phyloP scores from a whole-genome alignment of 177 flowering plant species.

The Telopea speciosissima region DNA sequence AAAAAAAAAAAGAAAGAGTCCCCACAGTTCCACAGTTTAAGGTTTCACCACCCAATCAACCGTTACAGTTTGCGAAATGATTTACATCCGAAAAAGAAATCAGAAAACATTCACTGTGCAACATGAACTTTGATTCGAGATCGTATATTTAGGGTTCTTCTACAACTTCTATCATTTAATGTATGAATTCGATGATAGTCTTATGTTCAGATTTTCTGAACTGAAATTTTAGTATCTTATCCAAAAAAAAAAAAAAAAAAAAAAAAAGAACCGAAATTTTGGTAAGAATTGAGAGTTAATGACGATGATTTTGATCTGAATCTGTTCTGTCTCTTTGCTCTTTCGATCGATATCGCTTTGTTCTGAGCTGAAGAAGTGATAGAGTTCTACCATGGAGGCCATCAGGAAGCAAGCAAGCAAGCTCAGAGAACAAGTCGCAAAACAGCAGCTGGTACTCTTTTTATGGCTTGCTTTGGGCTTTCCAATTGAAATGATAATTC shows the following conservation, averaged over 20 bases:
- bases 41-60: neutral
- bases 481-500: too few relatives aligned
- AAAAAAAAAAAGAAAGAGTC: too few relatives aligned
- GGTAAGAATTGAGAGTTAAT: neutral
- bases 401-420: constrained; percentile 72
- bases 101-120: neutral
- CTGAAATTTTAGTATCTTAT: neutral
- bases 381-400: constrained; percentile 47
- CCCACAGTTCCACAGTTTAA: neutral
- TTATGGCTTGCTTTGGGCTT: neutral
- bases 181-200: too few relatives aligned
- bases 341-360: neutral
- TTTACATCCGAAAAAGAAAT: neutral
- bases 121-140: neutral
- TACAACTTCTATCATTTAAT: neutral
- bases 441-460: constrained; percentile 68
- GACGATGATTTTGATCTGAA: neutral
- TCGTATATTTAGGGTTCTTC: neutral
- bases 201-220: too few relatives aligned
- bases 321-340: neutral
- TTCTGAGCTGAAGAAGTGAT: neutral
- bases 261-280: neutral
- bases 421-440: constrained; percentile 81
- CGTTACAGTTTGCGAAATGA: neutral
- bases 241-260: too few relatives aligned